These are phyloP conservation scores for Penicillium janthinellum DNA, from an alignment of 2,329 filamentous ascomycete species.

Conservation along the genomic window DNA sequence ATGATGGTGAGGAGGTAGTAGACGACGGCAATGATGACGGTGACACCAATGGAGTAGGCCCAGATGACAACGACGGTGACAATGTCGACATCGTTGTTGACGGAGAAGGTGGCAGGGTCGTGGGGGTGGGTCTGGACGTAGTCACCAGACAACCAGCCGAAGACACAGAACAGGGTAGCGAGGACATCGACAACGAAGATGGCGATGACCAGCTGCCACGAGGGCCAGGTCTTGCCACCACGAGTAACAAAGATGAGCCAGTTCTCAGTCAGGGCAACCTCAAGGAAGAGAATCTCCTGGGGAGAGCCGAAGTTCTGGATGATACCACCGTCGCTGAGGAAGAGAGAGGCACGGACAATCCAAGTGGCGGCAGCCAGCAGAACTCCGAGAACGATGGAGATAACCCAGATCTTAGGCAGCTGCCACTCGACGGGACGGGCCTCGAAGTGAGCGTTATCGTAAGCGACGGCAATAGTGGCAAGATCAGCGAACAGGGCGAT, in stretches of 20 bases:
- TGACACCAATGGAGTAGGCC: slow-evolving; percentile 56
- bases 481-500: slow-evolving; percentile 78
- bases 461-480: slow-evolving; percentile 75
- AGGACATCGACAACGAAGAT: slow-evolving; percentile 72
- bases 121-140: slow-evolving; percentile 33
- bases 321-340: slow-evolving; percentile 69
- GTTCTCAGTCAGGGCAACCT: slow-evolving; percentile 91
- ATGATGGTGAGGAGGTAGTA: slow-evolving; percentile 54
- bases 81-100: slow-evolving; percentile 60
- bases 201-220: slow-evolving; percentile 71
- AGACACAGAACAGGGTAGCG: slow-evolving; percentile 72
- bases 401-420: slow-evolving; percentile 79
- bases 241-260: slow-evolving; percentile 97
- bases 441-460: slow-evolving; percentile 78
- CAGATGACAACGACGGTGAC: slow-evolving; percentile 57
- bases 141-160: slow-evolving; percentile 69
- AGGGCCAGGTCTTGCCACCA: slow-evolving; percentile 73
- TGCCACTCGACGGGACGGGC: slow-evolving; percentile 77
- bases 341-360: slow-evolving; percentile 71
- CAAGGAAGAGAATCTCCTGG: slow-evolving; percentile 81
- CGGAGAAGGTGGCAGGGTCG: slow-evolving; percentile 37
- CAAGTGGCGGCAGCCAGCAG: slow-evolving; percentile 71
- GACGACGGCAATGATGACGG: slow-evolving; percentile 55
- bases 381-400: slow-evolving; percentile 60
- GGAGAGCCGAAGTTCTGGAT: slow-evolving; percentile 74